Evolutionary conservation across 83 land plant species (phyloP), one percentile per base, ranked within the genome.

Genomic region (Diphasiastrum complanatum): DNA sequence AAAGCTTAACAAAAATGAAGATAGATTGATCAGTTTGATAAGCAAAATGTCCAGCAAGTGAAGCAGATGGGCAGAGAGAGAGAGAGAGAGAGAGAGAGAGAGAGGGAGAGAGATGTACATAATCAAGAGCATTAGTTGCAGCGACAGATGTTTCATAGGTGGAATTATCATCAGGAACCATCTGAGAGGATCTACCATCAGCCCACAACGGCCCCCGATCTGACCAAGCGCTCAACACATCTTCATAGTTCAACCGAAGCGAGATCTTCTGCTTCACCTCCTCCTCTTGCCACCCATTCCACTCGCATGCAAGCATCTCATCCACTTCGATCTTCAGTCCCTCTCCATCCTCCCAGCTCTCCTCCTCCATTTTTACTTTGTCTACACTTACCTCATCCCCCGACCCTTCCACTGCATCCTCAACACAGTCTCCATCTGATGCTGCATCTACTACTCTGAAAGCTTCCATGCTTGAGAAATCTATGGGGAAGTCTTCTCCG

Each of bases 171-270:
- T 48, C 56, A 19, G 64, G 40, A 27, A 73, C 64, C 14, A 19
- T 14, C 18, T 53, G 73, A 8, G 66, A 61, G 14, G 40, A 45
- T 22, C 11, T 26, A 23, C 58, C 51, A 43, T 47, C 71, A 45
- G 65, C 68, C 77, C 77, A 74, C 5, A 62, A 61, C 2, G 63
- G 57, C 4, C 77, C 73, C n/a, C 67, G 57, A 27, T 62, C 74
- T 4, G 67, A 68, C 77, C 77, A 74, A 1, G 77, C 75, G 40
- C 28, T 52, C 28, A 74, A 23, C 5, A 74, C 77, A 28, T 68
- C 77, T 10, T 67, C 61, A 29, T 61, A 34, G 43, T 74, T 46
- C 8, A 74, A 40, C 51, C 47, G 48, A 20, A 74, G 47, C 1
- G 68, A 62, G 27, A 69, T 49, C 31, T 57, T 45, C 10, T 33